Evolutionary conservation across 352 stramenopile genomes (phyloP).

Genomic region (Lagenidium giganteum): DNA sequence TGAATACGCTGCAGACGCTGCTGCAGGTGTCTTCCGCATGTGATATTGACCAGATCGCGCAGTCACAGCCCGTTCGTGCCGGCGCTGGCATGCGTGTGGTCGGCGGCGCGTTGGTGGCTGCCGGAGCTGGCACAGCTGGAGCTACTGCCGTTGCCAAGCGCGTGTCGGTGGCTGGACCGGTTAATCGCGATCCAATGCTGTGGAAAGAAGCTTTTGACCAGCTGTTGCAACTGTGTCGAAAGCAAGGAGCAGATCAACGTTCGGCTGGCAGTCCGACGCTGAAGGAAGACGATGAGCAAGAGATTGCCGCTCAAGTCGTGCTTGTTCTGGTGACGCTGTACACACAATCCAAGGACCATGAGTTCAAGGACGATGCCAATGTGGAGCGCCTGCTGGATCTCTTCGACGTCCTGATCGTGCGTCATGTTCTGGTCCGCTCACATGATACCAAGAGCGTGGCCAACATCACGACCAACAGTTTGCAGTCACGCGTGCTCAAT

Average conservation of each 20-base stretch:
- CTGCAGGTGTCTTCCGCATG: constrained; percentile 68
- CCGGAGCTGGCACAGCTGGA: constrained; percentile 15
- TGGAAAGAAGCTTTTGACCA: constrained; percentile 70
- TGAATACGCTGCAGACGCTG: constrained; percentile 80
- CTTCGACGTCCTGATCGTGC: constrained; percentile 57
- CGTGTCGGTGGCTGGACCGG: constrained; percentile 8
- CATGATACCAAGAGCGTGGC: constrained; percentile 22
- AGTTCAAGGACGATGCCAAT: constrained; percentile 63
- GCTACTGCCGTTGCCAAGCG: constrained; percentile 15
- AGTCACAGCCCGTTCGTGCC: constrained; percentile 70
- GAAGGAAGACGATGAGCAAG: constrained; percentile 76
- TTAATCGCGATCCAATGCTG: constrained; percentile 43
- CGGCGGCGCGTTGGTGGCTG: constrained; percentile 69
- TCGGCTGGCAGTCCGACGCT: constrained; percentile 14
- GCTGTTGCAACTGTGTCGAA: constrained; percentile 49
- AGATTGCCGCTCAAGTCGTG: constrained; percentile 75
- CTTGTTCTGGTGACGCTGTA: constrained; percentile 75
- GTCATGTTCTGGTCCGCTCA: constrained; percentile 46
- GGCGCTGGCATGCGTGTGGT: constrained; percentile 89
- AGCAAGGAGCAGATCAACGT: too few species aligned
- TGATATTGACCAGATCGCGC: constrained; percentile 68
- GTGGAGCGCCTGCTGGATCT: constrained; percentile 60
- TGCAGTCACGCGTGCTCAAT: constrained; percentile 79
- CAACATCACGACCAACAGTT: constrained; percentile 76
- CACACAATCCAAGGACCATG: constrained; percentile 60